These are phyloP conservation scores for Solanum pinnatisectum DNA, from an alignment of 257 asterid species.

Conservation along the genomic window DNA sequence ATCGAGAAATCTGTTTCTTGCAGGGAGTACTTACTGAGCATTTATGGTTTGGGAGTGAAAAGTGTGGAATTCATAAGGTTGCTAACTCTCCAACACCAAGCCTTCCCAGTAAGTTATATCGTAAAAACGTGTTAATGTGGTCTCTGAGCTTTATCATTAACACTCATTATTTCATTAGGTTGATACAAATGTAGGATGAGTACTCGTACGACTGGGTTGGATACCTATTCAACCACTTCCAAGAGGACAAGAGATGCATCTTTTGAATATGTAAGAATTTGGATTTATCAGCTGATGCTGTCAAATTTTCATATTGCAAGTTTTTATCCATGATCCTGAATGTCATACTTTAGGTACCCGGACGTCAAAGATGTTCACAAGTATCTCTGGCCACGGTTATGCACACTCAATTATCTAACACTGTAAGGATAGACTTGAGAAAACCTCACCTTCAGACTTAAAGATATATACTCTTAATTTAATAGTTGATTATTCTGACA, in stretches of 20 bases:
- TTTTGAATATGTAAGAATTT: constrained; percentile 28
- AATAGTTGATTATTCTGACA: neutral
- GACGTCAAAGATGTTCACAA: constrained; percentile 28
- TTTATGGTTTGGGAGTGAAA: constrained; percentile 49
- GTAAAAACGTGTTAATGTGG: neutral
- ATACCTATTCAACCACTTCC: constrained; percentile 51
- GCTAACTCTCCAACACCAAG: constrained; percentile 38
- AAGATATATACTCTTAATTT: neutral
- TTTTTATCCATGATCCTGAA: neutral
- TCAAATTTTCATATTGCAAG: neutral
- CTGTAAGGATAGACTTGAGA: constrained; percentile 21
- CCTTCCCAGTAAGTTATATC: constrained; percentile 47
- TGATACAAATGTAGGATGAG: constrained; percentile 49
- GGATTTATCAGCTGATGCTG: neutral
- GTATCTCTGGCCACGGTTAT: constrained; percentile 47
- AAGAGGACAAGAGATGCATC: constrained; percentile 30
- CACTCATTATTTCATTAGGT: constrained; percentile 21
- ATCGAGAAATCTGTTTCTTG: neutral
- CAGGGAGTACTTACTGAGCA: constrained; percentile 48
- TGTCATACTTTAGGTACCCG: constrained; percentile 32
- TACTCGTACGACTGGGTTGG: constrained; percentile 58
- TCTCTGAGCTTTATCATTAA: neutral
- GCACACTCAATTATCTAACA: neutral
- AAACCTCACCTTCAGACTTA: neutral
- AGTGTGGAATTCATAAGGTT: constrained; percentile 63